Conservation (phyloP, 2,329 filamentous ascomycete species). For the Trichoderma sp. region DNA sequence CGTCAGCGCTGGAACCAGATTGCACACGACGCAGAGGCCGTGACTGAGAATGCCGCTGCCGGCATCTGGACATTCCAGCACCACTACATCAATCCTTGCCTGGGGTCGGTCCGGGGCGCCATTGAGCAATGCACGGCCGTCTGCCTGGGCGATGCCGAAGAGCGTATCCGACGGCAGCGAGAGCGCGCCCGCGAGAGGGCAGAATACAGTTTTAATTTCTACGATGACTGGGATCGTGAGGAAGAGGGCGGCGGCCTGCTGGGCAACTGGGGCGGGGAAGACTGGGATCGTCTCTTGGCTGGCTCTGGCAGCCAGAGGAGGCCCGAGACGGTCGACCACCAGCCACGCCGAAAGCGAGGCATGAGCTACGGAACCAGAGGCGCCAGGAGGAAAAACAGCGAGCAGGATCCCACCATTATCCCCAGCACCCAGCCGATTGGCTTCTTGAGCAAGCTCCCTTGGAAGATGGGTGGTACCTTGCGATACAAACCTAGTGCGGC, state of each 20-base stretch:
- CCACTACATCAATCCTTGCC: slow-evolving; percentile 79
- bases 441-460: slow-evolving; percentile 81
- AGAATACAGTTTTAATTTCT: slow-evolving; percentile 92
- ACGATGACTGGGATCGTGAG: slow-evolving; percentile 89
- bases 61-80: slow-evolving; percentile 88
- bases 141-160: slow-evolving; percentile 71
- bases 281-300: slow-evolving; percentile 80
- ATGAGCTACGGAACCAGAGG: slow-evolving; percentile 87
- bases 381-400: slow-evolving; percentile 50
- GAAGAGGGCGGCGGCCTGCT: slow-evolving; percentile 60
- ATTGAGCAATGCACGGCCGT: slow-evolving; percentile 72
- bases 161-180: slow-evolving; percentile 67
- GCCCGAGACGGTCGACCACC: slow-evolving; percentile 56
- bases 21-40: slow-evolving; percentile 84
- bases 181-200: slow-evolving; percentile 67
- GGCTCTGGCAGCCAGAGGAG: slow-evolving; percentile 59
- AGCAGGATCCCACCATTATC: slow-evolving; percentile 85
- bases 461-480: slow-evolving; percentile 78
- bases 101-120: slow-evolving; percentile 65
- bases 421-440: slow-evolving; percentile 83
- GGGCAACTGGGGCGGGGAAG: slow-evolving; percentile 75
- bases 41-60: slow-evolving; percentile 88
- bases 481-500: slow-evolving; percentile 90
- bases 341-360: slow-evolving; percentile 71
- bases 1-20: slow-evolving; percentile 93